Base-by-base conservation (phyloP, 192 early-diverging fungal species). In the Rhizoclosmatium sp. region DNA sequence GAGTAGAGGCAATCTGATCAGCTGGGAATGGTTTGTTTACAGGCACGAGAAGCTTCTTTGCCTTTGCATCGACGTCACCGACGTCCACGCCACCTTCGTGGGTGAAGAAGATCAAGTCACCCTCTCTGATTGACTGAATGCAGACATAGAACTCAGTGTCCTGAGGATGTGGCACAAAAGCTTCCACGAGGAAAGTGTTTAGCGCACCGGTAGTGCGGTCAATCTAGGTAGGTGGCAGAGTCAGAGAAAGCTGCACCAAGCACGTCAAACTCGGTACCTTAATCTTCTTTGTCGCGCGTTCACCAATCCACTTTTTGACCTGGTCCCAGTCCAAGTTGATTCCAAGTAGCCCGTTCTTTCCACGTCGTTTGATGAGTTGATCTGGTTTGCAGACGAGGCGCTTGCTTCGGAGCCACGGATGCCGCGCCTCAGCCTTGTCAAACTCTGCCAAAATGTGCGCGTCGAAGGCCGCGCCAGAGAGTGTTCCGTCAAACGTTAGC, bases 11-110 rank as follows among this genome's bases (percentile, higher is more conserved):
- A 86, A 97, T 93, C 23, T 80, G 76, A n/a, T 88, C 82, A 40
- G 89, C 77, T 39, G 95, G 93, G 86, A 94, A 95, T 39, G 86
- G 71, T 59, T 92, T 85, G 81, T 92, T 87, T 76, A 99, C 95
- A 42, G 91, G 88, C 69, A 99, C 86, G 10, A 95, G 85, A 65
- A 99, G 84, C 59, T 94, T 93, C 78, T 92, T 85, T 3, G 96
- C 98, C 87, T 99, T 98, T 66, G 96, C 94, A 80, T 98, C 98
- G 31, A 99, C 98, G 86, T 99, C 98, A 83, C 98, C 98, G 60
- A 99, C 91, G 76, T 99, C 98, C 54, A 99, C 93, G 72, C 98
- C 98, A 81, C 98, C 98, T 87, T 99, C 96, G 87, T 97, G 96
- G 49, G 97, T 98, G 83, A 98, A 99, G 75, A 96, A 91, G 66